These are phyloP conservation scores for Dionaea muscipula DNA, from an alignment of 179 eudicot genomes.

Conservation along the genomic window DNA sequence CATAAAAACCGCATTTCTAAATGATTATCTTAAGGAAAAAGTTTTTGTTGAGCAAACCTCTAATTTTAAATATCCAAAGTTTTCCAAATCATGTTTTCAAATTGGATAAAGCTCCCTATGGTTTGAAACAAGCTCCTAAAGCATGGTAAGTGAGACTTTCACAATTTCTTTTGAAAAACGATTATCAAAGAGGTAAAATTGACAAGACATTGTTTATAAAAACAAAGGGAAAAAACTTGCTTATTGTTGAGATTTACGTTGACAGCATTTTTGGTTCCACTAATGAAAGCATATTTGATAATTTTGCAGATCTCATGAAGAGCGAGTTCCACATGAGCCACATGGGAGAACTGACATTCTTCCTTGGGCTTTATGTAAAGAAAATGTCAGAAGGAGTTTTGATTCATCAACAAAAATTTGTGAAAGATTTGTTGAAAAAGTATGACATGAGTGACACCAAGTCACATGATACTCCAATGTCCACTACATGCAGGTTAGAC, in stretches of 20 bases:
- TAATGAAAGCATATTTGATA: neutral
- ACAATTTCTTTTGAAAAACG: neutral
- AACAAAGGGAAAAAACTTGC: no score
- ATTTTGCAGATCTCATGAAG: neutral
- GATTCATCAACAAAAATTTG: neutral
- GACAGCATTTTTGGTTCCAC: slow-evolving; percentile 4
- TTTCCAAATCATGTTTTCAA: no score
- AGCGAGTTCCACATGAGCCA: neutral
- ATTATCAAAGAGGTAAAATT: neutral
- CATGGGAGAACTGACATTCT: neutral
- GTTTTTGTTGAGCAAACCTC: neutral
- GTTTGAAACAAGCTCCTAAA: neutral
- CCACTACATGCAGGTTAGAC: neutral
- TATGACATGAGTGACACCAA: neutral
- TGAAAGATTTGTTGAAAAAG: neutral
- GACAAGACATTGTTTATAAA: no score
- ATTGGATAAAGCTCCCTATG: neutral
- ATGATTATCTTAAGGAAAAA: neutral
- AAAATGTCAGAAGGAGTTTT: neutral
- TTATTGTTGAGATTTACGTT: neutral
- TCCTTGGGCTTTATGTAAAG: neutral
- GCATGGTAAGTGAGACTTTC: neutral
- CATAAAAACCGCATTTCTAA: neutral
- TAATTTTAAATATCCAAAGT: neutral
- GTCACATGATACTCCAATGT: neutral